Percentiles rank a stretch among this genome's conserved stretches.
Conservation (phyloP, 2,329 filamentous ascomycete genomes). For the Colletotrichum echinochloae region DNA sequence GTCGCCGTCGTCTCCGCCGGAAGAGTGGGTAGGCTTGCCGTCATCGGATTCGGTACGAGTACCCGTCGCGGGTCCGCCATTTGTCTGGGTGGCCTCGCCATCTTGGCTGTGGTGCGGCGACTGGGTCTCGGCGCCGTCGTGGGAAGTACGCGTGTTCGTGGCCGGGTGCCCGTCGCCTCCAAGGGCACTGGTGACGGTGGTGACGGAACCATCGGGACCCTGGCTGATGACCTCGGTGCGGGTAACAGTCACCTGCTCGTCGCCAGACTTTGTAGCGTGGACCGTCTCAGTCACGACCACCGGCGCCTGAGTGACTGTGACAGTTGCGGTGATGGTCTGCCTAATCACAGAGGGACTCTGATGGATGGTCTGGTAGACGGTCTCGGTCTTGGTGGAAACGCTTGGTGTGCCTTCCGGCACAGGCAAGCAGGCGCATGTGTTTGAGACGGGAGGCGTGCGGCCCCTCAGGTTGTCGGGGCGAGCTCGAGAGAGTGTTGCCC, state of each 20-base stretch:
- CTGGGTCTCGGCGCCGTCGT: constrained; percentile 1
- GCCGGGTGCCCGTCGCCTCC: constrained; percentile 1
- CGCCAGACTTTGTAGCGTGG: constrained; percentile 2
- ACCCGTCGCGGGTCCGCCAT: background rate
- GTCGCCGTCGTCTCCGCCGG: background rate
- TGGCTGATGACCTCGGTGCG: constrained; percentile 32
- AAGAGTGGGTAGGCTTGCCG: constrained; percentile 9
- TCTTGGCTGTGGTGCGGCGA: constrained; percentile 9
- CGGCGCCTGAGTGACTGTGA: constrained; percentile 22
- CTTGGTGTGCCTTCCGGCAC: constrained; percentile 22
- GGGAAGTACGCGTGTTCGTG: constrained; percentile 4
- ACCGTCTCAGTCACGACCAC: constrained; percentile 32
- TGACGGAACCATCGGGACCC: constrained; percentile 17
- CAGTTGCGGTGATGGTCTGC: constrained; percentile 43
- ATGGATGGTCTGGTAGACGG: constrained; percentile 42
- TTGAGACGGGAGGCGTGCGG: constrained; percentile 30
- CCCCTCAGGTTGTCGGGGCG: constrained; percentile 33
- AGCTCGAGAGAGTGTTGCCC: constrained; percentile 17
- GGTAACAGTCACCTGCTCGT: constrained; percentile 29
- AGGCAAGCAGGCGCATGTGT: constrained; percentile 35
- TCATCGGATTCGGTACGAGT: background rate
- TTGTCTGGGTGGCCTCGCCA: constrained; percentile 13
- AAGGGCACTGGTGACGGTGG: constrained; percentile 24
- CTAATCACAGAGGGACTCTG: constrained; percentile 33
- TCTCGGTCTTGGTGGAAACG: constrained; percentile 34